Evolutionary conservation across 2,329 filamentous ascomycete genomes (phyloP).

Genomic region (Xylariomycetidae sp.): DNA sequence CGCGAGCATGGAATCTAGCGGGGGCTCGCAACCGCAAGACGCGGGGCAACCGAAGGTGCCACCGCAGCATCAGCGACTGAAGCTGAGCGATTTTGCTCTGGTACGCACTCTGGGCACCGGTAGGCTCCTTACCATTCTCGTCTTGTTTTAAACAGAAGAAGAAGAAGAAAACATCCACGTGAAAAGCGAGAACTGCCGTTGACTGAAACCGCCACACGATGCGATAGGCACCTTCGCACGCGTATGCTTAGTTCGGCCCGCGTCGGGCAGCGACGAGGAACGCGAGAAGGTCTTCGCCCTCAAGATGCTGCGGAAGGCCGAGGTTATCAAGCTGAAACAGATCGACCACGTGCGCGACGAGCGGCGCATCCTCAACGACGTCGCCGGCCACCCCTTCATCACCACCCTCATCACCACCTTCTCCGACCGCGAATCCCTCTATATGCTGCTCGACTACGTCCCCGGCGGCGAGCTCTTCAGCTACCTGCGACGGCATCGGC

Average conservation of each 20-base stretch:
- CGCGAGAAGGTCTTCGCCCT: conserved; percentile 69
- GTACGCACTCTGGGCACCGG: conserved; percentile 75
- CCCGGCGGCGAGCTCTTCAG: conserved; percentile 82
- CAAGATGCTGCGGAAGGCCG: conserved; percentile 70
- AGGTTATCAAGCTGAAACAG: conserved; percentile 77
- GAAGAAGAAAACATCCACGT: no score
- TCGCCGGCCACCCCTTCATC: conserved; percentile 79
- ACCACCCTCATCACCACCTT: conserved; percentile 75
- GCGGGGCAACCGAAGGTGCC: conserved; percentile 20
- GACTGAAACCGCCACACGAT: no score
- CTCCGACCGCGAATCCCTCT: conserved; percentile 72
- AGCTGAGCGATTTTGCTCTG: conserved; percentile 61
- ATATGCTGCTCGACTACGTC: conserved; percentile 80
- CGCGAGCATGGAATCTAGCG: conserved; percentile 14
- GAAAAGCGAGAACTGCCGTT: no score
- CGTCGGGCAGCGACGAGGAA: conserved; percentile 47
- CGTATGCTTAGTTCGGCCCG: conserved; percentile 71
- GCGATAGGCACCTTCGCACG: conserved; percentile 70
- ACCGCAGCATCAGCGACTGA: conserved; percentile 31
- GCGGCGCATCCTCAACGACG: conserved; percentile 70
- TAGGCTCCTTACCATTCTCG: conserved; percentile 38
- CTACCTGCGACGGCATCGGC: conserved; percentile 70
- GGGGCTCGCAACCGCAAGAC: conserved; percentile 11
- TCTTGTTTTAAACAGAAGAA: no score
- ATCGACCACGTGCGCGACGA: conserved; percentile 84